Conservation (phyloP, 192 early-diverging fungal genomes). For the Piromyces sp. region DNA sequence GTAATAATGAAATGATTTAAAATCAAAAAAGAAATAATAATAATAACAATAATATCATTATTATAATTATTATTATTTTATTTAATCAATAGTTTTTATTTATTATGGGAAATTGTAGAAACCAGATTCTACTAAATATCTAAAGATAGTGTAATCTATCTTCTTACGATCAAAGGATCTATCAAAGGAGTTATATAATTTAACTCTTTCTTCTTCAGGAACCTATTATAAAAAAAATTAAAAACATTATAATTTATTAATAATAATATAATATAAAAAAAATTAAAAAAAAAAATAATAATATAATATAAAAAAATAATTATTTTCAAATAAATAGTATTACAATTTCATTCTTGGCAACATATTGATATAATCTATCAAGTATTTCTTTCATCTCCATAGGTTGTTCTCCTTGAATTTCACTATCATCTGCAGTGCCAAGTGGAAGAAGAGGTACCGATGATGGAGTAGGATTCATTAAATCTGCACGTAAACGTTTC, state of each 20-base stretch:
- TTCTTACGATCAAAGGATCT: constrained; percentile 10
- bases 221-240: too few species aligned
- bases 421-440: neutral
- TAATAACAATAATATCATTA: too few species aligned
- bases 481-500: constrained; percentile 5
- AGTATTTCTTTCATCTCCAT: constrained; percentile 12
- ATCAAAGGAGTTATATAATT: constrained; percentile 25
- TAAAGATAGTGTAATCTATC: neutral
- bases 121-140: neutral
- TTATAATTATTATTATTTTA: too few species aligned
- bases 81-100: too few species aligned
- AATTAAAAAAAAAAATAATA: too few species aligned
- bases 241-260: too few species aligned
- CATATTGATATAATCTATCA: constrained; percentile 10
- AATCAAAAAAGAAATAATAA: too few species aligned
- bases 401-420: constrained; percentile 1
- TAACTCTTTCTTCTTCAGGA: constrained; percentile 11
- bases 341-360: constrained; percentile 4
- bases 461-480: constrained; percentile 2
- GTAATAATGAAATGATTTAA: too few species aligned
- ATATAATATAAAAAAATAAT: too few species aligned
- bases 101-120: neutral
- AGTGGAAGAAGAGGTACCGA: neutral
- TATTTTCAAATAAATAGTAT: neutral
- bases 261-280: too few species aligned